Evolutionary conservation across 2,329 filamentous ascomycete species (phyloP).

Genomic region (Aspergillus sp.): DNA sequence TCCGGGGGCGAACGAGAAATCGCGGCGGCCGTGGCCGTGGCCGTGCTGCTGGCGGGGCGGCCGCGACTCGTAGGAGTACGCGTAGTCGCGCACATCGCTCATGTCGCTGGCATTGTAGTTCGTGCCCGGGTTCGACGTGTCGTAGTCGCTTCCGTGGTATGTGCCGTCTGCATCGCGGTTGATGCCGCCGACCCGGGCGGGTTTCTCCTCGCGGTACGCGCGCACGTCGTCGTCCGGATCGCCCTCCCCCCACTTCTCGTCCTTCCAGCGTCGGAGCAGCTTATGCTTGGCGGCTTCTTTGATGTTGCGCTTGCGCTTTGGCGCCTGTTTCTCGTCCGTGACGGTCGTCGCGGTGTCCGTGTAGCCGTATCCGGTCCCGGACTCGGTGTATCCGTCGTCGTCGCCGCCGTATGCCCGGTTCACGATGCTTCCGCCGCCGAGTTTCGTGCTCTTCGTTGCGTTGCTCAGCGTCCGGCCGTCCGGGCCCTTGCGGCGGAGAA

Average conservation of each 20-base stretch:
- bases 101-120: constrained; percentile 37
- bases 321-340: constrained; percentile 18
- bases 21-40: constrained; percentile 19
- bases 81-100: constrained; percentile 40
- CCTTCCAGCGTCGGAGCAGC: constrained; percentile 28
- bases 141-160: constrained; percentile 69
- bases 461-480: constrained; percentile 79
- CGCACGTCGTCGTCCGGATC: constrained; percentile 61
- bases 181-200: constrained; percentile 78
- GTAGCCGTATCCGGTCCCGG: constrained; percentile 20
- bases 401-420: constrained; percentile 57
- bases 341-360: constrained; percentile 37
- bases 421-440: constrained; percentile 77
- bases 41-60: constrained; percentile 15
- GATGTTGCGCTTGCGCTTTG: constrained; percentile 27
- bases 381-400: constrained; percentile 41
- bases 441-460: constrained; percentile 68
- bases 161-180: constrained; percentile 74
- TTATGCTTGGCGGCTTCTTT: constrained; percentile 30
- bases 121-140: constrained; percentile 54
- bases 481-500: constrained; percentile 76
- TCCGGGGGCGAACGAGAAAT: constrained; percentile 43
- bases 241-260: constrained; percentile 49
- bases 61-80: constrained; percentile 14
- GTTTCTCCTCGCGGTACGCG: constrained; percentile 75